These are phyloP conservation scores for Tanacetum coccineum DNA, from an alignment of 129 eudicot species.

Conservation along the genomic window DNA sequence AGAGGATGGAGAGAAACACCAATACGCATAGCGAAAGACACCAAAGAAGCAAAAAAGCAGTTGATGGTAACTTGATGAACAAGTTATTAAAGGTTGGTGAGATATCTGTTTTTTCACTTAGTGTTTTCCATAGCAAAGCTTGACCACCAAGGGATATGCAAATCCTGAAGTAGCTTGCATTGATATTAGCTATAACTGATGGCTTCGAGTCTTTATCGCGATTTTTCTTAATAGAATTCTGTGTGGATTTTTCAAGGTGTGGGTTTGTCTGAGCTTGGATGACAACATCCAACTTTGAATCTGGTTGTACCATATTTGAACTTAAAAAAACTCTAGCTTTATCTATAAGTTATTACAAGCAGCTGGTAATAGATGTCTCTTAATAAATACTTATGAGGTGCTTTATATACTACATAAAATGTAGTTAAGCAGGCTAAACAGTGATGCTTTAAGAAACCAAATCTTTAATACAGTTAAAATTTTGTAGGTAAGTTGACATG, in stretches of 20 bases:
- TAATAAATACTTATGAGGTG: constrained; percentile 18
- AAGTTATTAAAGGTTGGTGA: constrained; percentile 24
- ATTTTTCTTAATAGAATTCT: constrained; percentile 1
- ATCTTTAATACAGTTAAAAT: not conserved
- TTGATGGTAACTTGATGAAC: constrained; percentile 43
- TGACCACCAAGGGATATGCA: constrained; percentile 61
- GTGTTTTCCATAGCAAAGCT: constrained; percentile 66
- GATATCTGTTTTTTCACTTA: constrained; percentile 29
- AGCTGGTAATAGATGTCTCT: not conserved
- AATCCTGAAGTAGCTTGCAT: constrained; percentile 72
- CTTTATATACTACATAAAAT: constrained; percentile 20
- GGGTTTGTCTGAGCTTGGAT: constrained; percentile 15
- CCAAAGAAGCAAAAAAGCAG: constrained; percentile 52
- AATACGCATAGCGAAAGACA: constrained; percentile 40
- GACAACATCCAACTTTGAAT: constrained; percentile 23
- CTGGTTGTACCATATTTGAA: constrained; percentile 24
- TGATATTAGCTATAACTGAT: constrained; percentile 39
- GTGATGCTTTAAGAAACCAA: constrained; percentile 12
- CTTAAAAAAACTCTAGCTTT: constrained; percentile 6
- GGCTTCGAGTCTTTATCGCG: constrained; percentile 8
- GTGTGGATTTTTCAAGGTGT: constrained; percentile 5
- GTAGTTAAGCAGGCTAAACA: not conserved
- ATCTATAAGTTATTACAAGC: constrained; percentile 1
- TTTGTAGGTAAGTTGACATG: constrained; percentile 17
- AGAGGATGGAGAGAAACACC: constrained; percentile 42